Percentiles rank a stretch among this genome's conserved stretches.
These are phyloP conservation scores for Purshia tridentata DNA, from an alignment of 306 rosid species.

Conservation along the genomic window DNA sequence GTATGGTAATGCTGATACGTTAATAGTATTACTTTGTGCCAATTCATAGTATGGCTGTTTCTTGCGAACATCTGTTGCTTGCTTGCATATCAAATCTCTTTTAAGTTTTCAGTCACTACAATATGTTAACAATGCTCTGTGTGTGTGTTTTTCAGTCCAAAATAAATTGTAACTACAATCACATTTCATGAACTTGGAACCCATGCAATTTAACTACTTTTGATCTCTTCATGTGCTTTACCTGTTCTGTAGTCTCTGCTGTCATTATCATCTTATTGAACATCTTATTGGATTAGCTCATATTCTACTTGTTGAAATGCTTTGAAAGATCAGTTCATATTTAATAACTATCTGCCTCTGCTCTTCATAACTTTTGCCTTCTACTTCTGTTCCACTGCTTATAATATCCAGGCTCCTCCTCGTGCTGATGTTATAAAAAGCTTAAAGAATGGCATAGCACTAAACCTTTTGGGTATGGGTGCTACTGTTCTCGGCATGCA, in stretches of 20 bases:
- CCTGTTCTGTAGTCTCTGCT: neutral
- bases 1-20: neutral
- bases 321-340: neutral
- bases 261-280: neutral
- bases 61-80: neutral
- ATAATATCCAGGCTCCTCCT: conserved; percentile 76
- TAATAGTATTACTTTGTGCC: no score
- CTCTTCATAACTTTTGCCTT: neutral
- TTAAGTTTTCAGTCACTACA: neutral
- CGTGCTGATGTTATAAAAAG: conserved; percentile 94
- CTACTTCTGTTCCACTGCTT: conserved; percentile 2
- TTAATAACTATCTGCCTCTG: neutral
- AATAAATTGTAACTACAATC: neutral
- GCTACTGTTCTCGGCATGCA: conserved; percentile 96
- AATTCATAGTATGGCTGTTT: no score
- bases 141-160: neutral
- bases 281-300: neutral
- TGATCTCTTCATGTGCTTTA: neutral
- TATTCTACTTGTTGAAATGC: neutral
- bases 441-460: conserved; percentile 69
- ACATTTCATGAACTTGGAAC: neutral
- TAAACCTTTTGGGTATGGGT: conserved; percentile 93
- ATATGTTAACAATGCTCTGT: neutral
- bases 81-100: neutral
- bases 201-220: neutral